Base-by-base conservation (phyloP, 164 flowering plant genomes). In the Stephania yunnanensis region DNA sequence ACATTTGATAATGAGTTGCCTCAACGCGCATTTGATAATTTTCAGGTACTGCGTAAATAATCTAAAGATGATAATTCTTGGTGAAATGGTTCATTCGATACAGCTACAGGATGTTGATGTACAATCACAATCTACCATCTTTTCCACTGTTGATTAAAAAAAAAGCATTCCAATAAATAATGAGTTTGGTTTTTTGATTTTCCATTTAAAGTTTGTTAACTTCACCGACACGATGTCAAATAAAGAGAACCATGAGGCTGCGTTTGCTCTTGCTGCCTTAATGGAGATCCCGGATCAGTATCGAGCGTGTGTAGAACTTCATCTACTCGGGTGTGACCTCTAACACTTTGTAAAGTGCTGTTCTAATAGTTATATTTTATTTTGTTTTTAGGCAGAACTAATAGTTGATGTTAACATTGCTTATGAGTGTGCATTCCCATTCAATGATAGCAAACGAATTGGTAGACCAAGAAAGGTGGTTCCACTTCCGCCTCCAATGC, bases 211-310 rank as follows among this genome's bases (percentile, higher is more conserved):
- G 96, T 91, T 91, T 79, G 96, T 91, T 7, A 91, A 92, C 74
- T 90, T 89, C 71, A 90, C 94, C 0, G 82, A 42, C 0, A 92
- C 89, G 22, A 92, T 89, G 97, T 72, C 87, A 1, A 87, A 78
- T 76, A 50, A 80, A 71, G 53, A 29, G 0, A 80, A 78, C 70
- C 69, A 79, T 79, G 94, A 90, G 82, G 75, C 92, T 31, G 87
- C 87, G n/a, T 92, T 92, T 85, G 97, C 97, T 74, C 87, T 90
- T 50, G 88, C 94, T 71, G 97, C 97, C 5, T 86, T 90, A 22
- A 92, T 90, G 97, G 94, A 90, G 84, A 86, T 92, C 63, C 94
- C 97, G 5, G 15, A 85, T 71, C 97, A 92, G 69, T 92, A 92
- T 73, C 84, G 82, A 83, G 97, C 94, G 76, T 73, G 85, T 6